These are phyloP conservation scores for Onygenales sp. DNA, from an alignment of 2,329 filamentous ascomycete species.

Conservation along the genomic window DNA sequence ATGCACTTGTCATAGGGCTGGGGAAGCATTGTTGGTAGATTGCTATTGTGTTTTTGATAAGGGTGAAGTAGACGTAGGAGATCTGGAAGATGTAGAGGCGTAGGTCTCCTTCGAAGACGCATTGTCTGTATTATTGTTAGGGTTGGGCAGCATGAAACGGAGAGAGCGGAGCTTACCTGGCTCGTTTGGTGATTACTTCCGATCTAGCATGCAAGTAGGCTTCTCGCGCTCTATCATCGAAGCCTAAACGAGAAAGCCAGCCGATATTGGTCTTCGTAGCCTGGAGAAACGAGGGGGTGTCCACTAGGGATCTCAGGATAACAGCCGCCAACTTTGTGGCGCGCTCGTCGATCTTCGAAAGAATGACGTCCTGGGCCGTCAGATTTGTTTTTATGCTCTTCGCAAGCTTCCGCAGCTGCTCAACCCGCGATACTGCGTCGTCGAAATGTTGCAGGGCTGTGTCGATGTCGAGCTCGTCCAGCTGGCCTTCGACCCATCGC, in stretches of 20 bases:
- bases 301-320: slow-evolving; percentile 66
- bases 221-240: slow-evolving; percentile 80
- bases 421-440: slow-evolving; percentile 69
- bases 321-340: slow-evolving; percentile 66
- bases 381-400: slow-evolving; percentile 74
- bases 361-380: slow-evolving; percentile 85
- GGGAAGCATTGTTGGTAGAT: slow-evolving; percentile 85
- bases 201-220: slow-evolving; percentile 74
- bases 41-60: slow-evolving; percentile 85
- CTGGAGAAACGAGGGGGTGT: slow-evolving; percentile 64
- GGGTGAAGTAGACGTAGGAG: slow-evolving; percentile 88
- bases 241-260: slow-evolving; percentile 80
- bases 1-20: slow-evolving; percentile 78
- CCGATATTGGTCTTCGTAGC: slow-evolving; percentile 72
- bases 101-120: slow-evolving; percentile 88
- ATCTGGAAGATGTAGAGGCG: slow-evolving; percentile 91
- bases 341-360: slow-evolving; percentile 79
- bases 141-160: neutral
- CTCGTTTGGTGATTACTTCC: slow-evolving; percentile 68
- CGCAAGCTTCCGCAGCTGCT: slow-evolving; percentile 72
- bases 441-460: slow-evolving; percentile 88
- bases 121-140: slow-evolving; percentile 53
- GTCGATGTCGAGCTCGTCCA: slow-evolving; percentile 93
- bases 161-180: slow-evolving; percentile 50
- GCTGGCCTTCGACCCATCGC: slow-evolving; percentile 88